These are phyloP conservation scores for Aureobasidium sp. DNA, from an alignment of 2,329 filamentous ascomycete genomes.

Conservation along the genomic window DNA sequence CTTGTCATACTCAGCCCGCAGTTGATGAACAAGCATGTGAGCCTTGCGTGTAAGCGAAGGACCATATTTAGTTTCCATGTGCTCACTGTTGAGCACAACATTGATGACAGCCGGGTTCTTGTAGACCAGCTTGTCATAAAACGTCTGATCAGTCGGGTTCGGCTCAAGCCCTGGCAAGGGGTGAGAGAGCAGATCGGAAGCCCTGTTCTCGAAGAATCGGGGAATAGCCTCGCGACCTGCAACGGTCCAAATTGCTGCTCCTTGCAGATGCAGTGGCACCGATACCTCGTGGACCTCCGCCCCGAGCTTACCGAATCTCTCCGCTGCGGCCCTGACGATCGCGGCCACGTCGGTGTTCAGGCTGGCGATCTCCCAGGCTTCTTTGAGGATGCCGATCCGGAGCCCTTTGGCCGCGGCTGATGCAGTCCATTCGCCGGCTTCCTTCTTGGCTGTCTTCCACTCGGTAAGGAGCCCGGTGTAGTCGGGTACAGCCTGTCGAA, in stretches of 20 bases:
- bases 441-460: constrained; percentile 21
- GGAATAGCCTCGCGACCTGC: constrained; percentile 25
- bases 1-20: constrained; percentile 40
- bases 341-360: constrained; percentile 31
- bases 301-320: constrained; percentile 32
- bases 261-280: constrained; percentile 39
- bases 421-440: constrained; percentile 22
- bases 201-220: constrained; percentile 21
- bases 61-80: constrained; percentile 23
- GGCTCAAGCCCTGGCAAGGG: constrained; percentile 24
- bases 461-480: constrained; percentile 24
- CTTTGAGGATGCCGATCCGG: constrained; percentile 38
- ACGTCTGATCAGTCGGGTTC: constrained; percentile 15
- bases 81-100: constrained; percentile 32
- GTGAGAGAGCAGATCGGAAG: constrained; percentile 22
- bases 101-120: constrained; percentile 39
- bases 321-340: constrained; percentile 29
- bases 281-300: constrained; percentile 38
- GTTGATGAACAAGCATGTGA: constrained; percentile 36
- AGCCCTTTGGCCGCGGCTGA: constrained; percentile 30
- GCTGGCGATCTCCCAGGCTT: constrained; percentile 32
- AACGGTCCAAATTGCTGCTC: constrained; percentile 41
- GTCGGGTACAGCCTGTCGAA: constrained; percentile 27
- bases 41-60: constrained; percentile 35
- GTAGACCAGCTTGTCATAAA: constrained; percentile 35